Evolutionary conservation across 805 yeast genomes (phyloP).

Genomic region (Metschnikowia anglica): DNA sequence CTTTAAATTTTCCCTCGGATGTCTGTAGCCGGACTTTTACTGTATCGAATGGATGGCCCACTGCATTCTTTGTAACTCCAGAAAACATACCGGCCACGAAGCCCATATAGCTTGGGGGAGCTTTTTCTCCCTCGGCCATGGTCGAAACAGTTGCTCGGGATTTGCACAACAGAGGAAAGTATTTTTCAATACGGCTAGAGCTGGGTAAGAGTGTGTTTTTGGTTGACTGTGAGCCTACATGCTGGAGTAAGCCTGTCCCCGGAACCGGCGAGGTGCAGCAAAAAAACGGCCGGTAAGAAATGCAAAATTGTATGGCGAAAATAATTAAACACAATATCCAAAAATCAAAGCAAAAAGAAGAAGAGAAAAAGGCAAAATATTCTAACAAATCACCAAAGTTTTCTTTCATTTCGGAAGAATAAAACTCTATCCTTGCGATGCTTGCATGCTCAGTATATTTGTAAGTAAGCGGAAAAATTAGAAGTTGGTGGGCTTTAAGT

Average conservation of each 20-base stretch:
- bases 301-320: too few species aligned
- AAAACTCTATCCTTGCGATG: too few species aligned
- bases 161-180: not conserved
- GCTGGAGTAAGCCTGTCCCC: not conserved
- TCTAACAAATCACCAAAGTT: too few species aligned
- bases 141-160: not conserved
- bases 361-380: too few species aligned
- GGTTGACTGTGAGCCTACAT: not conserved
- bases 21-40: conserved; percentile 84
- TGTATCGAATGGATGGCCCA: conserved; percentile 93
- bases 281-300: not conserved
- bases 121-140: conserved; percentile 6
- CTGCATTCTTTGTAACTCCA: conserved; percentile 83
- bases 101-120: conserved; percentile 60
- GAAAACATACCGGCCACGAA: conserved; percentile 87
- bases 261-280: conserved; percentile 4
- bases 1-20: conserved; percentile 58
- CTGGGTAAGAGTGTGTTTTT: not conserved
- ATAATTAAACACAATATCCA: too few species aligned
- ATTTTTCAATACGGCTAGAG: not conserved
- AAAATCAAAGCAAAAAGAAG: too few species aligned
- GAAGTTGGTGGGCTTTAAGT: too few species aligned
- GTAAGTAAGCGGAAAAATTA: too few species aligned
- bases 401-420: too few species aligned
- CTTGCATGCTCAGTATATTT: too few species aligned